Conservation (phyloP, 805 yeast species). For the Candida maltosa region DNA sequence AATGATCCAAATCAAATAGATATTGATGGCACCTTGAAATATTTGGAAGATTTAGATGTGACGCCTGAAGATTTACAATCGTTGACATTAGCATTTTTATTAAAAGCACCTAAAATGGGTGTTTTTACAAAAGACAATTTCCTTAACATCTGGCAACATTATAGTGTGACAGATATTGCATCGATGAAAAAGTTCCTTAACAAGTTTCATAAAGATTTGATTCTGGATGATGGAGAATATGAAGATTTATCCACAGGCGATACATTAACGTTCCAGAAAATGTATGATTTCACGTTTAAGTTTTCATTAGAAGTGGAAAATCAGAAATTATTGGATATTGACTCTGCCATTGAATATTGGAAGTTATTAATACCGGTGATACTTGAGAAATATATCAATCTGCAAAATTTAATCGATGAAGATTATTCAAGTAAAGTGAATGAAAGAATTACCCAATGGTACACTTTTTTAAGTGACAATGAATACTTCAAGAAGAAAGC, state of each 20-base stretch:
- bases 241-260: slow-evolving; percentile 9
- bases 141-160: slow-evolving; percentile 54
- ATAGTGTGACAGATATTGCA: slow-evolving; percentile 22
- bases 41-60: slow-evolving; percentile 62
- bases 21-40: slow-evolving; percentile 73
- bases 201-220: slow-evolving; percentile 11
- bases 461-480: slow-evolving; percentile 44
- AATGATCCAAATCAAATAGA: slow-evolving; percentile 47
- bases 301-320: slow-evolving; percentile 57
- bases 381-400: slow-evolving; percentile 8
- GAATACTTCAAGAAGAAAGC: slow-evolving; percentile 38
- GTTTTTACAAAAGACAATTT: slow-evolving; percentile 50
- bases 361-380: slow-evolving; percentile 46
- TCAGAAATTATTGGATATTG: slow-evolving; percentile 53
- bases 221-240: slow-evolving; percentile 7
- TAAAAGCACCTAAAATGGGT: slow-evolving; percentile 68
- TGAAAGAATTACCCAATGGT: slow-evolving; percentile 53
- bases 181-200: slow-evolving; percentile 43
- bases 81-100: slow-evolving; percentile 64
- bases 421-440: slow-evolving; percentile 15
- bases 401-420: slow-evolving; percentile 8
- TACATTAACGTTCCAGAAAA: slow-evolving; percentile 42
- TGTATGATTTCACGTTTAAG: slow-evolving; percentile 71
- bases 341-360: slow-evolving; percentile 78
- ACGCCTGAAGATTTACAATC: slow-evolving; percentile 74